These are phyloP conservation scores for Alternaria sp. DNA, from an alignment of 2,329 filamentous ascomycete species.

Conservation along the genomic window DNA sequence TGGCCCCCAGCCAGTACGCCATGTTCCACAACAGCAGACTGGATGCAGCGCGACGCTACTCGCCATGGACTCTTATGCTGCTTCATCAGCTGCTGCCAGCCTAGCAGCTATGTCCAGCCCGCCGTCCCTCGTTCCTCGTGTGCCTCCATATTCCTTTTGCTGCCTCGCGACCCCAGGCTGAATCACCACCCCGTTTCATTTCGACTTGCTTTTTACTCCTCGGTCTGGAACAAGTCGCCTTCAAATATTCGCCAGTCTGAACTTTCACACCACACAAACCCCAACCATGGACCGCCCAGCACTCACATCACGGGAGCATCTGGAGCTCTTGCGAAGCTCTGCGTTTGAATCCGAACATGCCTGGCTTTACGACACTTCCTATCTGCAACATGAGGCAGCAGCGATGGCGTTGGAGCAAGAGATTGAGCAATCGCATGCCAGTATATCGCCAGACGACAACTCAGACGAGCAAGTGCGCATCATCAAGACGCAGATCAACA, in stretches of 20 bases:
- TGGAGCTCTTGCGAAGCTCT: conserved; percentile 45
- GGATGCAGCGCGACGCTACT: conserved; percentile 7
- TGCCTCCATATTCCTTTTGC: conserved; percentile 13
- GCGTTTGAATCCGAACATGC: conserved; percentile 48
- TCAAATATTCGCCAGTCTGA: not conserved
- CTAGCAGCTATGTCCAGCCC: conserved; percentile 16
- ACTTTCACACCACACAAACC: conserved; percentile 5
- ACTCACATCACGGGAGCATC: conserved; percentile 37
- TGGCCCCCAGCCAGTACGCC: conserved; percentile 21
- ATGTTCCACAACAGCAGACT: conserved; percentile 27
- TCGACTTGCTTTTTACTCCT: conserved; percentile 1
- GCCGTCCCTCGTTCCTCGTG: conserved; percentile 12
- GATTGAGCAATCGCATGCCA: conserved; percentile 39
- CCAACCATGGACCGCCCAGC: conserved; percentile 34
- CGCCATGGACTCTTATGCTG: conserved; percentile 16
- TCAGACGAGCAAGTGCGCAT: conserved; percentile 45
- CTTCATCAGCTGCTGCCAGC: conserved; percentile 27
- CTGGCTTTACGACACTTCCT: conserved; percentile 47
- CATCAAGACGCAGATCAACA: conserved; percentile 44
- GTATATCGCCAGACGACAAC: conserved; percentile 47
- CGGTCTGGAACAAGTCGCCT: conserved; percentile 1
- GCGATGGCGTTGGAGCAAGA: conserved; percentile 43
- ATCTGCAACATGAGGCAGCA: conserved; percentile 44
- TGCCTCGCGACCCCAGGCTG: conserved; percentile 1
- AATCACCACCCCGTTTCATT: conserved; percentile 2